phyloP scores from a whole-genome alignment of 1,139 yeast genomes.

The Blastobotrys serpentis region DNA sequence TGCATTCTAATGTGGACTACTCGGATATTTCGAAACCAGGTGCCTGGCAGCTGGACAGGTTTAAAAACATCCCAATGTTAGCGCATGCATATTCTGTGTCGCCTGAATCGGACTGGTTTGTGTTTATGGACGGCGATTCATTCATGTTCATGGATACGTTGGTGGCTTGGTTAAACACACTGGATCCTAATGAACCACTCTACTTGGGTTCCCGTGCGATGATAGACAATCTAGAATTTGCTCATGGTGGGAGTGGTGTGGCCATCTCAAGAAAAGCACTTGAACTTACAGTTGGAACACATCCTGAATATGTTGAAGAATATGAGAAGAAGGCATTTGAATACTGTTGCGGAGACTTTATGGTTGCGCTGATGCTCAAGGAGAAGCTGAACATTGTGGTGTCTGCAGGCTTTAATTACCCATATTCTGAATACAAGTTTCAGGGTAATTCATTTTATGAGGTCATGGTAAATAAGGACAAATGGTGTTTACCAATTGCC shows the following conservation, averaged over 20 bases:
- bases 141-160: slow-evolving; percentile 35
- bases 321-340: slow-evolving; percentile 31
- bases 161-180: slow-evolving; percentile 27
- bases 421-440: slow-evolving; percentile 30
- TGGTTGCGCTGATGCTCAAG: slow-evolving; percentile 34
- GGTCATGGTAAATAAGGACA: slow-evolving; percentile 18
- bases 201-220: slow-evolving; percentile 37
- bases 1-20: slow-evolving; percentile 28
- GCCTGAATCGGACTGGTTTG: slow-evolving; percentile 38
- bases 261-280: slow-evolving; percentile 37
- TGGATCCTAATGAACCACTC: slow-evolving; percentile 32
- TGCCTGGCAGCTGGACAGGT: slow-evolving; percentile 41
- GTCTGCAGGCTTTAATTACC: slow-evolving; percentile 23
- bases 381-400: slow-evolving; percentile 23
- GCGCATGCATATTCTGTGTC: slow-evolving; percentile 35
- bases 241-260: slow-evolving; percentile 43
- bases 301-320: slow-evolving; percentile 29
- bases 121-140: slow-evolving; percentile 42
- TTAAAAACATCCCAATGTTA: slow-evolving; percentile 42
- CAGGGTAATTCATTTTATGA: slow-evolving; percentile 36
- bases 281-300: slow-evolving; percentile 30
- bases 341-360: slow-evolving; percentile 41
- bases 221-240: slow-evolving; percentile 32
- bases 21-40: slow-evolving; percentile 23
- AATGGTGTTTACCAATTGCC: slow-evolving; percentile 39